Evolutionary conservation across 2,329 filamentous ascomycete genomes (phyloP), one percentile per base, ranked within the genome.

Genomic region (Hypoxylon sp.): DNA sequence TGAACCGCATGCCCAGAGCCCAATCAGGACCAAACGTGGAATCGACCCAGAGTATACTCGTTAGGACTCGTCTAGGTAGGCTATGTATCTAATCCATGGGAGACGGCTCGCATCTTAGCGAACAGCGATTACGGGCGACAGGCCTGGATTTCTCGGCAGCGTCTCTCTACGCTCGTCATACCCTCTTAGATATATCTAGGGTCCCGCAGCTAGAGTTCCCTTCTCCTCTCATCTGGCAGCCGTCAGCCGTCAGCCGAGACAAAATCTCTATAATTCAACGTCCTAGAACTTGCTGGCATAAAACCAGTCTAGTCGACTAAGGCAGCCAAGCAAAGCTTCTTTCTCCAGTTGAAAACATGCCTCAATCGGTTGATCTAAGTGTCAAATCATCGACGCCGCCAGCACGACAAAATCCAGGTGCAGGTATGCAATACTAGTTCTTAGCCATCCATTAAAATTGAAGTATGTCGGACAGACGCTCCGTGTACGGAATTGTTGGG

Each of bases 401-500:
- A 32, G 53, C 68, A 53, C 65, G 68, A 58, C 68, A 71, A 21
- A 71, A 71, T 36, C 68, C 68, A 38, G 68, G 68, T 30, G 68
- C 68, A 67, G 68, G 68, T 71, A 70, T 65, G 68, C 21, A 2
- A 60, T 55, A 36, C 51, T 17, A 56, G 14, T 65, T 48, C 52
- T 36, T 52, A 56, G 25, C 21, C 43, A 14, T 21, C 21, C 34
- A 41, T 53, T 53, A 43, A 48, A 36, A 21, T 48, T 14, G 59
- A 25, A 43, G 28, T 25, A 51, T 23, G 25, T 51, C n/a, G 17
- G 23, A 38, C 52, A 57, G 43, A 61, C 56, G 19, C 23, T 38
- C 0, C 2, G 30, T 50, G 45, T 62, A 45, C 57, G 60, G 48
- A 43, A 60, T 51, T 58, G 57, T 51, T 48, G 58, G 63, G 57